Evolutionary conservation across 495 filamentous ascomycete genomes (phyloP), one percentile per base, ranked within the genome.

Genomic region (Extremus antarcticus): DNA sequence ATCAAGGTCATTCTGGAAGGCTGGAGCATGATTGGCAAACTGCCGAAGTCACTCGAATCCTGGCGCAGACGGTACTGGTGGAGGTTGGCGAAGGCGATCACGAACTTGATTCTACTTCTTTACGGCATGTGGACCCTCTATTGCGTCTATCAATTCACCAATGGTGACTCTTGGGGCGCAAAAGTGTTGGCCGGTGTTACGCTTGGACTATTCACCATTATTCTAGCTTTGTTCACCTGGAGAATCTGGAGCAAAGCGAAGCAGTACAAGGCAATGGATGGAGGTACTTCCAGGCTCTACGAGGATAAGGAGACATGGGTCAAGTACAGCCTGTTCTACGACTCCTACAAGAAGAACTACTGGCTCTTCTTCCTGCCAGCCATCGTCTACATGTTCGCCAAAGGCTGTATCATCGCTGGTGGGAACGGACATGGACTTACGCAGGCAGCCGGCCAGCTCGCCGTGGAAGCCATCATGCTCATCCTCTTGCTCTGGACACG

Each of bases 61-160:
- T 97, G 97, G 78, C 86, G 92, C 51, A 90, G 94, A 68, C 85
- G 91, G 60, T 98, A 98, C 70, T 97, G 92, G 92, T 85, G 86
- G 53, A 76, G 90, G 10, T 79, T 98, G 65, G 85, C 81, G 38
- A 84, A 88, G 39, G 87, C 90, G 22, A 87, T 98, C 65, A 92
- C 88, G 56, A 85, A 87, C 61, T 74, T 98, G 76, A 90, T 98
- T 60, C 78, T 98, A 48, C 72, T 96, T 23, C 77, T 98, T 1
- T 98, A 98, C 69, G 88, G 91, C 45, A 78, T 95, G 43, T 98
- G 92, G 92, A 87, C 88, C 4, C 73, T 98, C 22, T 98, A 95
- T 66, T 96, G 92, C 68, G 78, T 98, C 56, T 97, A 90, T 70
- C 91, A 98, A 66, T 90, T 96, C 64, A 91, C 82, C 2, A 80